phyloP scores from a whole-genome alignment of 2,329 filamentous ascomycete species.

The Aureobasidium melanogenum region DNA sequence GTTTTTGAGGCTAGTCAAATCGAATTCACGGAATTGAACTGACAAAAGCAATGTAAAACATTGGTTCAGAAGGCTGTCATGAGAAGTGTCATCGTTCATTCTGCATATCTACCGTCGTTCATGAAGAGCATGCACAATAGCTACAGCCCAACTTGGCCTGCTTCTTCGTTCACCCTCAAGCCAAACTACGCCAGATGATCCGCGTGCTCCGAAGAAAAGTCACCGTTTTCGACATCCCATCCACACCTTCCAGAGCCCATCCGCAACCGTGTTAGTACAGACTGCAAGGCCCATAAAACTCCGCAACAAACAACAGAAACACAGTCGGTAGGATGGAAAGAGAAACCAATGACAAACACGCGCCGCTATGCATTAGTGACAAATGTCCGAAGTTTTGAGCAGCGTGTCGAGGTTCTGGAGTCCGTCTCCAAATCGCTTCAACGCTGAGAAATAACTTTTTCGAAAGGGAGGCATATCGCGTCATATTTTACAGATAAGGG shows the following conservation, averaged over 20 bases:
- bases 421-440: conserved; percentile 10
- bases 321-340: not conserved
- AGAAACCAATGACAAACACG: conserved; percentile 9
- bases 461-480: conserved; percentile 7
- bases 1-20: too few relatives aligned
- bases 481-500: conserved; percentile 10
- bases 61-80: not conserved
- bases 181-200: not conserved
- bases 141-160: not conserved
- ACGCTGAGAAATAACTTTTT: conserved; percentile 13
- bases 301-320: conserved; percentile 12
- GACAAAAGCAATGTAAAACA: too few relatives aligned
- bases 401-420: not conserved
- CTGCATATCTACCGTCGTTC: not conserved
- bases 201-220: conserved; percentile 4
- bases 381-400: conserved; percentile 8
- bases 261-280: conserved; percentile 7
- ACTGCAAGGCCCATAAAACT: conserved; percentile 10
- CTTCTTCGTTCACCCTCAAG: not conserved
- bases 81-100: not conserved
- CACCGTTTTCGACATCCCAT: conserved; percentile 2
- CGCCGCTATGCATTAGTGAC: conserved; percentile 13
- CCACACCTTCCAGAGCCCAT: not conserved
- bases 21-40: too few relatives aligned
- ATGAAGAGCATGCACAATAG: not conserved